These are phyloP conservation scores for Candida pseudoviswanathii DNA, from an alignment of 1,139 yeast species.

Conservation along the genomic window DNA sequence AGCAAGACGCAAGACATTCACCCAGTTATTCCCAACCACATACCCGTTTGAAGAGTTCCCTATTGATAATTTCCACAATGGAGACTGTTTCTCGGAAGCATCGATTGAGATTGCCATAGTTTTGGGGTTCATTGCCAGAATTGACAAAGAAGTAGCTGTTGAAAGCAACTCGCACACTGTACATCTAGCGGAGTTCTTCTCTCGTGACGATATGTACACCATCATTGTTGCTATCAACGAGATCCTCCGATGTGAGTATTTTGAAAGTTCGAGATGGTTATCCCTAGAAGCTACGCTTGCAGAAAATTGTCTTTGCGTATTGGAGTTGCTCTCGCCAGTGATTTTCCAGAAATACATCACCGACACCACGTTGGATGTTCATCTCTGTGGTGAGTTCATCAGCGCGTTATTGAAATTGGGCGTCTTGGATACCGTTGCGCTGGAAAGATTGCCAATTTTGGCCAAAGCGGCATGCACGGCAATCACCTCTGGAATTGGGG, in stretches of 20 bases:
- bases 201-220: conserved; percentile 47
- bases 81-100: conserved; percentile 70
- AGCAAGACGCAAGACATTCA: conserved; percentile 63
- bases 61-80: conserved; percentile 74
- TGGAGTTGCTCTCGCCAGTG: conserved; percentile 60
- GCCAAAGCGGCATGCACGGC: conserved; percentile 72
- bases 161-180: conserved; percentile 41
- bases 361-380: conserved; percentile 50
- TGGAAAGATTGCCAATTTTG: conserved; percentile 67
- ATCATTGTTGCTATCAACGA: conserved; percentile 57
- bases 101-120: conserved; percentile 68
- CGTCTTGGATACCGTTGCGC: conserved; percentile 57
- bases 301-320: conserved; percentile 58
- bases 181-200: conserved; percentile 38
- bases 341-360: conserved; percentile 60
- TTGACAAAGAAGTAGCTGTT: conserved; percentile 51
- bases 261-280: conserved; percentile 70
- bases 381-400: conserved; percentile 67
- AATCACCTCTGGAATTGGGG: conserved; percentile 67
- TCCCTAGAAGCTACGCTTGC: conserved; percentile 65
- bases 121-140: conserved; percentile 56
- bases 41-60: conserved; percentile 69
- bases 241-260: conserved; percentile 58
- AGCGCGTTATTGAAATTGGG: conserved; percentile 57
- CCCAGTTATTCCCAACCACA: conserved; percentile 65